Base-by-base conservation (phyloP, 148 eudicot species). In the Suaeda aralocaspica region DNA sequence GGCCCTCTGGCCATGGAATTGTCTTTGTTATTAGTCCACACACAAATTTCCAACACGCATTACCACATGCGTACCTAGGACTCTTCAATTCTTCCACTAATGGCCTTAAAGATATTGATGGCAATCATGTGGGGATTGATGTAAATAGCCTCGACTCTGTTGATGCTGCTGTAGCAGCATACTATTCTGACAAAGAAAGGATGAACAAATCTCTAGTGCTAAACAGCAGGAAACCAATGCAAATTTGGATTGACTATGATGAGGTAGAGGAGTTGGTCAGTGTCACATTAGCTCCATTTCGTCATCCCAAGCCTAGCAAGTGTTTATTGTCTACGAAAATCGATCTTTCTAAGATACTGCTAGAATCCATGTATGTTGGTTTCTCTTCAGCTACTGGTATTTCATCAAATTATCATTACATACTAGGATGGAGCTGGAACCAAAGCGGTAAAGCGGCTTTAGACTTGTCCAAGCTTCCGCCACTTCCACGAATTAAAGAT, bases 91-190 rank as follows among this genome's bases (percentile, higher is more conserved):
- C 64, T 55, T 41, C 79, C 50, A 63, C 22, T 41, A 55, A 44
- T 31, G 59, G 70, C 41, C 69, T 69, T 46, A 1, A 45, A 4
- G 83, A 69, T 13, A 69, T 60, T 3, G 33, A 76, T 41, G 50
- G 14, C 11, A 73, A 80, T 53, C 83, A 80, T 69, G 83, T 80
- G 5, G 80, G 83, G 13, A 69, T 76, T 28, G 80, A 69, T 63
- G 58, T 63, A 5, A 64, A 76, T 22, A 51, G 56, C 41, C 21
- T 69, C 21, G 42, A 7, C 42, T 75, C 78, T 39, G 10, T 36
- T 1, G 41, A 28, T 42, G 62, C 64, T 75, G 69, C 57, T 62
- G 0, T 73, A 39, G 69, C 73, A 50, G 45, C 73, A 5, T 69
- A 75, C 63, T 75, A 51, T 69, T 68, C 68, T 52, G 73, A 75